These are phyloP conservation scores for Russula vinacea DNA, from an alignment of 768 basidiomycete species.

Conservation along the genomic window DNA sequence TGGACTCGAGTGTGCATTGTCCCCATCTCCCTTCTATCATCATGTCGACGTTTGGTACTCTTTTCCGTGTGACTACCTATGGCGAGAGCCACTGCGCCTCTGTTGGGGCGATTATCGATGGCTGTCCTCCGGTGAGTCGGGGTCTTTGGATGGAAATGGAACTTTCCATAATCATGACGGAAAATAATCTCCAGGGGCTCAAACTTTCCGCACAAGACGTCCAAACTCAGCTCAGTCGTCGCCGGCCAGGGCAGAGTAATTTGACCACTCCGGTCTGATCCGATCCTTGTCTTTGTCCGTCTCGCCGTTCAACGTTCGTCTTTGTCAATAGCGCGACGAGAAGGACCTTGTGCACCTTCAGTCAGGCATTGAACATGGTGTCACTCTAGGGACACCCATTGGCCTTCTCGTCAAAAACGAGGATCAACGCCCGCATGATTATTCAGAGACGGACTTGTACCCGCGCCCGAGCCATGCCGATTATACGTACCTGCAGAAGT, in stretches of 20 bases:
- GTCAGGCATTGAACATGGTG: constrained; percentile 89
- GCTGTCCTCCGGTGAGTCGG: constrained; percentile 82
- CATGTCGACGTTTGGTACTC: constrained; percentile 92
- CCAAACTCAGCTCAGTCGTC: constrained; percentile 84
- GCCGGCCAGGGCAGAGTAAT: constrained; percentile 93
- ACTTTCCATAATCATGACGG: not conserved
- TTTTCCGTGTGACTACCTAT: constrained; percentile 94
- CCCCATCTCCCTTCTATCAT: not conserved
- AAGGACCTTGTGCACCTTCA: constrained; percentile 93
- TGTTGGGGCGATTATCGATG: constrained; percentile 96
- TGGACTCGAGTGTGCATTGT: not conserved
- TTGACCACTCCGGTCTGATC: constrained; percentile 86
- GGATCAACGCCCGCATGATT: constrained; percentile 97
- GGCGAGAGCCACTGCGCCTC: constrained; percentile 97
- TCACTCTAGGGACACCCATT: constrained; percentile 96
- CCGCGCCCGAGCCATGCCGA: constrained; percentile 98
- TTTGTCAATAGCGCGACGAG: constrained; percentile 71
- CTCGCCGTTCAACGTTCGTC: not conserved
- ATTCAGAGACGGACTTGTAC: constrained; percentile 96
- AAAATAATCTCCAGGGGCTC: constrained; percentile 59
- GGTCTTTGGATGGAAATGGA: not conserved
- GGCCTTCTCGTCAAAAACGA: constrained; percentile 96
- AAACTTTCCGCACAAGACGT: constrained; percentile 77
- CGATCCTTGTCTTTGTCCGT: constrained; percentile 22
- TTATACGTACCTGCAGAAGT: constrained; percentile 96